Evolutionary conservation across 2,329 filamentous ascomycete genomes (phyloP), one percentile per base, ranked within the genome.

Genomic region (Pseudocercospora fuligena): DNA sequence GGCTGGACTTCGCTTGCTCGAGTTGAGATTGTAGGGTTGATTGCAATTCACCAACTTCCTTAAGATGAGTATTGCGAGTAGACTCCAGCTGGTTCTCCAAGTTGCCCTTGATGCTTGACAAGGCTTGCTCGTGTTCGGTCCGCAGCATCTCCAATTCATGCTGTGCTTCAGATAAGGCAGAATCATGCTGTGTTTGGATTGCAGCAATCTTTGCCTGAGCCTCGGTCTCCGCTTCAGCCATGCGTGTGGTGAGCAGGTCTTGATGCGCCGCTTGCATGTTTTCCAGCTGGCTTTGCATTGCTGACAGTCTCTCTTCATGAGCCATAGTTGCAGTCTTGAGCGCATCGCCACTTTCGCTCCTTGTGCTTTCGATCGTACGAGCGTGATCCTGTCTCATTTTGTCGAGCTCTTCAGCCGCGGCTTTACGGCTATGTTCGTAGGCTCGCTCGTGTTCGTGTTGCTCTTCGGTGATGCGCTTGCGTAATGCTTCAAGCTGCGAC

Each of bases 201-300:
- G 60, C 59, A 9, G 61, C 40, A 7, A 67, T 33, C 46, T 61
- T 36, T 12, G 31, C 47, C 11, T 64, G 31, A n/a, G 68, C 63
- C 5, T 64, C 57, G 27, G 65, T 61, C 36, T 71, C 69, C 40
- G 67, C 63, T 54, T 70, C 72, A 12, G 59, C 49, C 12, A 70
- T 25, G 16, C 61, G 66, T 27, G 65, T 57, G n/a, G 71, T 51
- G 2, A 67, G 56, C 2, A 40, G 47, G 2, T 63, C 54, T 19
- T 60, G 47, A 16, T 61, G 49, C 16, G 64, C 56, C 3, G 27
- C 49, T 43, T 67, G 59, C 40, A 65, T 61, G 14, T 64, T 66
- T 29, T 56, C 53, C 11, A 66, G 56, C 46, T 67, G 59, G 27
- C 65, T 64, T 51, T 60, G 53, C 31, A 66, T n/a, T 0, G 57